Evolutionary conservation across 176 grass and related monocot genomes (phyloP), one percentile per base, ranked within the genome.

Genomic region (Cymbopogon citratus): DNA sequence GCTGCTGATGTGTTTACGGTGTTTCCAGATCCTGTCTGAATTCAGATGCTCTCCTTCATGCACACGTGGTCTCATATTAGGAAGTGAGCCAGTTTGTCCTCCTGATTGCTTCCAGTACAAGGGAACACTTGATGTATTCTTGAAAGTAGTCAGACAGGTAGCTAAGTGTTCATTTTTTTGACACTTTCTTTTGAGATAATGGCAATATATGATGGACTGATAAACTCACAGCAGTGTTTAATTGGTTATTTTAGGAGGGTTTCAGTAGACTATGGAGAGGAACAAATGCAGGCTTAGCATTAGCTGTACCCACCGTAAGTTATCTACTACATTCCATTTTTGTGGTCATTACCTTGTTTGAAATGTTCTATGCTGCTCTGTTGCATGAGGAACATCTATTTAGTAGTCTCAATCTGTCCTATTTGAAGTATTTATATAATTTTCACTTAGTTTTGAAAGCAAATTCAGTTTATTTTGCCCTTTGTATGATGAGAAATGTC

Each of bases 41-140:
- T 88, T 98, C 65, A 90, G 76, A 85, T 98, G 95, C 80, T 98
- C 92, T 63, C 87, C 95, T 21, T 91, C 90, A 31, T 98, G 92
- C 73, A 91, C 90, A 38, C 88, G 88, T 2, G 88, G 90, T 71
- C 80, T 90, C 28, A 49, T 93, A 76, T 84, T 93, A 49, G 92
- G 95, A 74, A 91, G 85, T 12, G 92, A 98, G 56, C 86, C 86
- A 77, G 73, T 92, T 87, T 95, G 88, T 56, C 92, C 95, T 34
- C 87, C 79, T 61, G 95, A 98, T 87, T 93, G 92, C 79, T 98
- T 98, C 77, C 81, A 93, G 71, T 98, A 98, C 70, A 98, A 95
- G 73, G 92, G 92, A 80, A 98, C 95, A 54, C 68, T 98, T 27
- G 92, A 98, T 73, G 88, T 98, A 82, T 95, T 98, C 57, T 88